Conservation (phyloP, 2,329 filamentous ascomycete genomes). For the Daldinia sp. region DNA sequence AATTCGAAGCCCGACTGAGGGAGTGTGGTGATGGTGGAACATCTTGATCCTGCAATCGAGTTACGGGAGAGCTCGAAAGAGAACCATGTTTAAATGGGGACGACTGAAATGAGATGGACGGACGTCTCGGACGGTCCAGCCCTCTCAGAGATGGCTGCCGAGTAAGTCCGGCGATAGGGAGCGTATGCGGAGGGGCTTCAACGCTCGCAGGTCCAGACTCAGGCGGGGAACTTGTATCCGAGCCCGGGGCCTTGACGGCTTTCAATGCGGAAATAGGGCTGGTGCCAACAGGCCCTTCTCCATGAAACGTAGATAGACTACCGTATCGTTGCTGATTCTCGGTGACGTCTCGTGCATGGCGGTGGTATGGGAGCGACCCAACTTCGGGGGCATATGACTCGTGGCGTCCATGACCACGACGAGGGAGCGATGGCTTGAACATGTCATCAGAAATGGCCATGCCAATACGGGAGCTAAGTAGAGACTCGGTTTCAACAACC, state of each 20-base stretch:
- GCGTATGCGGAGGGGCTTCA: constrained; percentile 62
- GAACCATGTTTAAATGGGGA: constrained; percentile 93
- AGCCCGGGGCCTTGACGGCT: constrained; percentile 72
- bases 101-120: constrained; percentile 85
- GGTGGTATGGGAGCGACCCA: constrained; percentile 80
- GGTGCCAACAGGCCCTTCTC: constrained; percentile 79
- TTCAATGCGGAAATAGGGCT: constrained; percentile 88
- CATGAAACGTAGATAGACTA: constrained; percentile 89
- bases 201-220: constrained; percentile 63
- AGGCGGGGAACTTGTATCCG: constrained; percentile 71
- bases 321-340: constrained; percentile 87
- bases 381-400: constrained; percentile 63
- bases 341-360: constrained; percentile 59
- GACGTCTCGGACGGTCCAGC: constrained; percentile 72
- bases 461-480: constrained; percentile 87
- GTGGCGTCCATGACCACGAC: constrained; percentile 59
- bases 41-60: constrained; percentile 62
- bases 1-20: constrained; percentile 60
- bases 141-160: constrained; percentile 56
- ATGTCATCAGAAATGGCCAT: constrained; percentile 91
- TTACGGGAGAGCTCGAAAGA: constrained; percentile 86
- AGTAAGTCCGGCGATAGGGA: constrained; percentile 61
- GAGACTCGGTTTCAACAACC: constrained; percentile 89
- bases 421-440: constrained; percentile 81
- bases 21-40: constrained; percentile 69